phyloP scores from a whole-genome alignment of 2,329 filamentous ascomycete species.

The Fusarium zealandicum region DNA sequence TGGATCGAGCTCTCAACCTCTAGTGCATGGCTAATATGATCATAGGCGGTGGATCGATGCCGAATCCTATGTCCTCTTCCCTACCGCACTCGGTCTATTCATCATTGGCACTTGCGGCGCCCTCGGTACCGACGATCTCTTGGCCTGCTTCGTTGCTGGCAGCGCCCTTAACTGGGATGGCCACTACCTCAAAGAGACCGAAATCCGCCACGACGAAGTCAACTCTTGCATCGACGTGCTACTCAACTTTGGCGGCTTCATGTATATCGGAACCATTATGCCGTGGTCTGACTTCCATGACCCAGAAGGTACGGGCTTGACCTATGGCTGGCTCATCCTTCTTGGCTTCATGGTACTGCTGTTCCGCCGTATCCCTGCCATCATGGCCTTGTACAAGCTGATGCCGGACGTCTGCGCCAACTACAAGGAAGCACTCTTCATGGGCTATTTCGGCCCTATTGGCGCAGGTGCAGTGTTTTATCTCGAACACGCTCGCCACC shows the following conservation, averaged over 20 bases:
- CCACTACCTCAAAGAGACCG: constrained; percentile 62
- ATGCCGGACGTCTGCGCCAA: constrained; percentile 59
- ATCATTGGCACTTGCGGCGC: constrained; percentile 64
- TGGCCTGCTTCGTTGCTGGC: constrained; percentile 68
- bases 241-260: constrained; percentile 67
- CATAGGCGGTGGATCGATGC: constrained; percentile 65
- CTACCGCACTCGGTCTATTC: constrained; percentile 62
- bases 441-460: constrained; percentile 78
- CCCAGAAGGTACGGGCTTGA: constrained; percentile 61
- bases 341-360: constrained; percentile 61
- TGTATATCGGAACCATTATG: constrained; percentile 64
- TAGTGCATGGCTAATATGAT: too few species aligned
- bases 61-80: constrained; percentile 61
- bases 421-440: constrained; percentile 66
- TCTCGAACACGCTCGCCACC: constrained; percentile 57
- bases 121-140: constrained; percentile 65
- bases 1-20: too few species aligned
- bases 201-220: constrained; percentile 65
- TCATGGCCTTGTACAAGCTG: constrained; percentile 61
- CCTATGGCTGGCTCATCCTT: constrained; percentile 55
- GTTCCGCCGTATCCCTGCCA: constrained; percentile 64
- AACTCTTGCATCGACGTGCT: constrained; percentile 65
- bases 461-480: constrained; percentile 81
- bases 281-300: constrained; percentile 64
- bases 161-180: constrained; percentile 69